Percentiles rank a stretch among this genome's conserved stretches.
Conservation (phyloP, 306 rosid species). For the Medicago ruthenica region DNA sequence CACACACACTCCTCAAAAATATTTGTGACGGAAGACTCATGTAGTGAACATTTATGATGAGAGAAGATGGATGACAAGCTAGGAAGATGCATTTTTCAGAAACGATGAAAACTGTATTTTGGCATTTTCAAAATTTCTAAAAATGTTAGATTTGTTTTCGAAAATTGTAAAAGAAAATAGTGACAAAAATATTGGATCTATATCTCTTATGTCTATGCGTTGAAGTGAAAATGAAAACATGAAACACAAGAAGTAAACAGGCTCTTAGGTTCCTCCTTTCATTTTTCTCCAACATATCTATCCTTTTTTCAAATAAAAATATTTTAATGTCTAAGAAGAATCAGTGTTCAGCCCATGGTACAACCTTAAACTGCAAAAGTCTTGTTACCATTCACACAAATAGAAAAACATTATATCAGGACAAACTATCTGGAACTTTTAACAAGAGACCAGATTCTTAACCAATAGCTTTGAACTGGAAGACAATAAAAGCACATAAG, state of each 20-base stretch:
- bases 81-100: too few relatives aligned
- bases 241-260: too few relatives aligned
- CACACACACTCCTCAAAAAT: not conserved
- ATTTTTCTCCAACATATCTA: constrained; percentile 3
- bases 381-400: not conserved
- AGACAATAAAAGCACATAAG: not conserved
- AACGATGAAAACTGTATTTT: too few relatives aligned
- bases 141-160: too few relatives aligned
- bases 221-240: too few relatives aligned
- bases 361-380: constrained; percentile 20
- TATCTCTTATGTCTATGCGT: too few relatives aligned
- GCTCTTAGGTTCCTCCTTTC: not conserved
- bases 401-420: not conserved
- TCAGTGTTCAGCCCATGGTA: not conserved
- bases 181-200: too few relatives aligned
- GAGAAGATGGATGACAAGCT: too few relatives aligned
- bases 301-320: not conserved
- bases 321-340: constrained; percentile 2
- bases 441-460: not conserved
- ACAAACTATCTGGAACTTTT: not conserved
- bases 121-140: too few relatives aligned
- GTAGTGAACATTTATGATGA: too few relatives aligned
- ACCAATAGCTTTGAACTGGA: constrained; percentile 20
- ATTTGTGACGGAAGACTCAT: too few relatives aligned
- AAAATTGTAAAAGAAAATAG: too few relatives aligned